Evolutionary conservation across 148 eudicot species (phyloP), one percentile per base, ranked within the genome.

Genomic region (Chenopodium album): DNA sequence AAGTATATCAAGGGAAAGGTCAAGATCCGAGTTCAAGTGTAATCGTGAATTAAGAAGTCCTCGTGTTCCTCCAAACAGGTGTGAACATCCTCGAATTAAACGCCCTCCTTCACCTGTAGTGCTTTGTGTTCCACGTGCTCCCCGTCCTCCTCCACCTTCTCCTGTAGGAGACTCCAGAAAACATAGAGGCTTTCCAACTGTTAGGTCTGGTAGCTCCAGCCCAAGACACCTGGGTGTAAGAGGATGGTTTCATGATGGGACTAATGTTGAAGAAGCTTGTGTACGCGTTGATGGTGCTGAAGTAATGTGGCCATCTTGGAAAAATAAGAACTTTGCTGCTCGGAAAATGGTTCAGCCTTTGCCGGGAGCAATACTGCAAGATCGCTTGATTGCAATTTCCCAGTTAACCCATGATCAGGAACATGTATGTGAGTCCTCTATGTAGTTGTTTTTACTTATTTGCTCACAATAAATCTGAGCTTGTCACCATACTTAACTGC

Each of bases 51-150:
- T 83, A 77, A 92, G 88, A 90, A 95, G 99, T 83, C 98, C 99
- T 19, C 92, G 98, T 87, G 98, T 95, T 85, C 97, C 95, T 47
- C 94, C 93, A 14, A 95, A 87, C 82, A 90, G 97, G 86, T 83
- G 96, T 84, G 98, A 95, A 66, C 94, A 93, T 84, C 98, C 98
- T 90, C 85, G 89, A 67, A 91, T 95, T 82, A 94, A 94, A 83
- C 89, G 98, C 83, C 98, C 99, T 37, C 99, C 98, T 56, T 95
- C 99, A 65, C 99, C 99, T 54, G 98, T 95, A n/a, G 99, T 95
- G 76, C 98, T 95, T 64, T 95, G 98, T 88, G 99, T 92, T 79
- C 97, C 98, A 76, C 92, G 86, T 90, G 97, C 97, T 87, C 97
- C 98, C 78, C 92, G 86, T 78, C 98, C 93, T 71, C 98, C 98